Conservation (phyloP, 2,329 filamentous ascomycete species). For the Ascochyta lentis region DNA sequence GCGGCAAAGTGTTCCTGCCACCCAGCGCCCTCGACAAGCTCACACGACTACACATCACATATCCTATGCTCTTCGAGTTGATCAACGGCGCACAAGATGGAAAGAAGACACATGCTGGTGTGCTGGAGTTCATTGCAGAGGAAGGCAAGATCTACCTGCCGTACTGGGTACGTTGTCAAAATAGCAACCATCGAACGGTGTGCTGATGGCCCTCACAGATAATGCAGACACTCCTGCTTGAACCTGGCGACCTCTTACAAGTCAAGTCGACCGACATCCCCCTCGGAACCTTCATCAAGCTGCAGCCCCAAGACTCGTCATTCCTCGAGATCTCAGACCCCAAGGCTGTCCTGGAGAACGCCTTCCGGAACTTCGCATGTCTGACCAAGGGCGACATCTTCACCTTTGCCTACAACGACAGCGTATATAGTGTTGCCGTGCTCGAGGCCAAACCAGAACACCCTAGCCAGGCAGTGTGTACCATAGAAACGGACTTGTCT, state of each 20-base stretch:
- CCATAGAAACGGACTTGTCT: slow-evolving; percentile 94
- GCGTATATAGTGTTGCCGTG: slow-evolving; percentile 90
- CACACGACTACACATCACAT: slow-evolving; percentile 93
- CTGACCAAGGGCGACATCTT: slow-evolving; percentile 94
- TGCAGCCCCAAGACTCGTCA: slow-evolving; percentile 89
- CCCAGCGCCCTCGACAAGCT: slow-evolving; percentile 96
- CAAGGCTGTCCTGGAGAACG: slow-evolving; percentile 95
- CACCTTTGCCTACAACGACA: slow-evolving; percentile 96
- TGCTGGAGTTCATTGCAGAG: slow-evolving; percentile 96
- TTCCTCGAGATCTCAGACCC: slow-evolving; percentile 98
- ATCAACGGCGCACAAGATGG: slow-evolving; percentile 90
- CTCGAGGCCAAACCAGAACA: slow-evolving; percentile 89
- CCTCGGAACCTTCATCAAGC: slow-evolving; percentile 89
- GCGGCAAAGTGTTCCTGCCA: slow-evolving; percentile 97
- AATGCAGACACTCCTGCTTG: slow-evolving; percentile 89
- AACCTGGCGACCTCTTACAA: slow-evolving; percentile 93
- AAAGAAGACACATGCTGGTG: slow-evolving; percentile 87
- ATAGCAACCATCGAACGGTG: background rate
- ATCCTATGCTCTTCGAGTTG: slow-evolving; percentile 96
- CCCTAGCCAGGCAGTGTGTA: slow-evolving; percentile 84
- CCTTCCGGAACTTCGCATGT: slow-evolving; percentile 94
- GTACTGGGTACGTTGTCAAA: slow-evolving; percentile 72
- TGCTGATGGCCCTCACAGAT: slow-evolving; percentile 63
- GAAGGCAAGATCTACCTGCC: slow-evolving; percentile 96
- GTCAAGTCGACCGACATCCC: slow-evolving; percentile 94